Conservation (phyloP, 352 stramenopile genomes). For the Globisporangium megalacanthum region DNA sequence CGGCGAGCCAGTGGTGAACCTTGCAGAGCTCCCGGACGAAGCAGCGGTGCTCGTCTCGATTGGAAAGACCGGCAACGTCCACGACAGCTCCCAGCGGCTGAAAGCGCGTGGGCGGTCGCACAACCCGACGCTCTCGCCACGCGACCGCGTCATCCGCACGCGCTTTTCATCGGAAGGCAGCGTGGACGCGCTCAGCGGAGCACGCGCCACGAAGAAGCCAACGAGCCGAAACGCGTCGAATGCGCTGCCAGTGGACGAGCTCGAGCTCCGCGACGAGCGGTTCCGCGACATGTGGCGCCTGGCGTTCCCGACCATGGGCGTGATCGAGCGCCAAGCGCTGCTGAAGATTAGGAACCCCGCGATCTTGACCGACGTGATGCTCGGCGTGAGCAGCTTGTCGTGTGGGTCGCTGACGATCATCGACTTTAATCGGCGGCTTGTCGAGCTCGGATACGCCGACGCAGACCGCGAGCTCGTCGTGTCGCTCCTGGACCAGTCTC, state of each 20-base stretch:
- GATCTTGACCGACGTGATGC: conserved; percentile 73
- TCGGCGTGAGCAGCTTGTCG: conserved; percentile 73
- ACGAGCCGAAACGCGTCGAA: conserved; percentile 20
- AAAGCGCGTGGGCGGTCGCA: conserved; percentile 13
- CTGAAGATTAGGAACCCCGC: conserved; percentile 56
- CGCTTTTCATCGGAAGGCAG: conserved; percentile 54
- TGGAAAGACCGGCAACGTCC: conserved; percentile 72
- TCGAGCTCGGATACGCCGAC: conserved; percentile 58
- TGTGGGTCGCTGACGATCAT: conserved; percentile 51
- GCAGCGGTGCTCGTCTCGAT: conserved; percentile 70
- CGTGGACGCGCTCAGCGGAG: conserved; percentile 29
- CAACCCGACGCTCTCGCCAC: conserved; percentile 19
- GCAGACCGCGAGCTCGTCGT: conserved; percentile 51
- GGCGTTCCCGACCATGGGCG: conserved; percentile 67
- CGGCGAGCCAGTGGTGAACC: conserved; percentile 56
- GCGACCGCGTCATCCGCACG: conserved; percentile 35
- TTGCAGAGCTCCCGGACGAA: conserved; percentile 49
- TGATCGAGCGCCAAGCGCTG: conserved; percentile 54
- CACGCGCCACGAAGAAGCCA: conserved; percentile 13
- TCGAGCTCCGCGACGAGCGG: conserved; percentile 28
- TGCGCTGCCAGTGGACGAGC: conserved; percentile 45
- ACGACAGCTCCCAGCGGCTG: conserved; percentile 35
- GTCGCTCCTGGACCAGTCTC: conserved; percentile 46
- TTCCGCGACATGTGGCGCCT: conserved; percentile 73
- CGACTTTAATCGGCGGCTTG: conserved; percentile 48